Evolutionary conservation across 2,329 filamentous ascomycete species (phyloP), one percentile per base, ranked within the genome.

Genomic region (Trichoderma semiorbis): DNA sequence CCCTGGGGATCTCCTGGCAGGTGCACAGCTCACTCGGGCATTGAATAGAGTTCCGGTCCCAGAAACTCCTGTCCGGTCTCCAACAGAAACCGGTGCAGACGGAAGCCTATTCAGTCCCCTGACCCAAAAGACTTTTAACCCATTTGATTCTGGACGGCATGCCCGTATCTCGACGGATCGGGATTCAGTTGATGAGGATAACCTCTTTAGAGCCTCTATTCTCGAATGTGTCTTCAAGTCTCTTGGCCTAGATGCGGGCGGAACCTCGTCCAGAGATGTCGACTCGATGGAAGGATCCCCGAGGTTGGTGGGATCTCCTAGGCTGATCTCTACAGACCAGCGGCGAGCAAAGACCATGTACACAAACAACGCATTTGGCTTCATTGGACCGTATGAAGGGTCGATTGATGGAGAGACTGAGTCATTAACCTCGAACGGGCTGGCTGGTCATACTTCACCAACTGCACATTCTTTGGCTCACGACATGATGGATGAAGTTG

Each of bases 151-250:
- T 2, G 85, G 86, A 72, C 83, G 84, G 65, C 83, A 84, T 43
- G 82, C 82, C 60, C 85, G 86, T 60, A 82, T 85, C 39, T 83
- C 84, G 7, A 82, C 89, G 34, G 92, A 94, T 76, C 90, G 95
- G 75, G 94, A 98, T 70, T 92, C 93, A 0, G 83, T 94, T 8
- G 93, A 97, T 75, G 96, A 98, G 78, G 95, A 98, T 77, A 89
- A 91, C 61, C 82, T 97, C 7, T 98, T 99, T 80, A 88, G 97
- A 53, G 91, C 94, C 72, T 97, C 94, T 0, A 94, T 99, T 18
- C 83, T 98, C 26, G 94, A 97, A 75, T 98, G 96, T 79, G 97
- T 99, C 84, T 95, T 97, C 82, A 98, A 95, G 78, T 92, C 94
- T 0, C 92, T 99, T 73, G 96, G 96, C 0, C 83, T 99, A 70